phyloP scores from a whole-genome alignment of 1,284 basidiomycete genomes.

The Cryptococcus hybrid region DNA sequence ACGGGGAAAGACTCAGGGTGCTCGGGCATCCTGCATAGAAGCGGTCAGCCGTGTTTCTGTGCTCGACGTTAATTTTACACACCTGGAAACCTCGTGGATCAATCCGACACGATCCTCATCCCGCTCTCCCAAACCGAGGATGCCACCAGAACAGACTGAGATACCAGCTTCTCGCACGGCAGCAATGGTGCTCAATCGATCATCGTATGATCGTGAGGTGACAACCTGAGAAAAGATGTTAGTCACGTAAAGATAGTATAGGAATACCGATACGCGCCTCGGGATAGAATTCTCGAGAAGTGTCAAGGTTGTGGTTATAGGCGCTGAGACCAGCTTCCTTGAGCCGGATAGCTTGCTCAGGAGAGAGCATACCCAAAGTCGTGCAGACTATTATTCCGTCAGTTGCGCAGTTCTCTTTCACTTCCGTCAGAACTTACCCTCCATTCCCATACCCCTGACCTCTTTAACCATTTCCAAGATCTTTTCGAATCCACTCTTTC shows the following conservation, averaged over 20 bases:
- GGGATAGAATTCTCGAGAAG: slow-evolving; percentile 95
- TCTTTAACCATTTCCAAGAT: slow-evolving; percentile 88
- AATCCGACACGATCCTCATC: slow-evolving; percentile 88
- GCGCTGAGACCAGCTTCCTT: slow-evolving; percentile 96
- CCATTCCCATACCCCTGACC: slow-evolving; percentile 88
- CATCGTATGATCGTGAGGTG: slow-evolving; percentile 92
- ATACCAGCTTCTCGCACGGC: slow-evolving; percentile 94
- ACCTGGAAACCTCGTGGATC: slow-evolving; percentile 92
- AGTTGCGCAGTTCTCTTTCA: not conserved
- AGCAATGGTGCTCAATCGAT: slow-evolving; percentile 82
- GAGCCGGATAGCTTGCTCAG: slow-evolving; percentile 87
- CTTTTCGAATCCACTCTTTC: slow-evolving; percentile 90
- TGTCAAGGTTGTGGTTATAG: slow-evolving; percentile 97
- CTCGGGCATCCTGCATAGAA: slow-evolving; percentile 66
- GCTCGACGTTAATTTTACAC: slow-evolving; percentile 5
- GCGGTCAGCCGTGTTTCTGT: no score
- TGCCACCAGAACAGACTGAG: slow-evolving; percentile 95
- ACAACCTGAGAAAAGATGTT: slow-evolving; percentile 64
- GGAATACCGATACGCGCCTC: slow-evolving; percentile 55
- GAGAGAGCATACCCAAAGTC: slow-evolving; percentile 92
- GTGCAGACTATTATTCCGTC: slow-evolving; percentile 68
- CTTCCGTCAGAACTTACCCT: slow-evolving; percentile 47
- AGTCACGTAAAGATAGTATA: not conserved
- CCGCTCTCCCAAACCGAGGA: slow-evolving; percentile 89
- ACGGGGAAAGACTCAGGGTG: slow-evolving; percentile 99